Evolutionary conservation across 176 grass and related monocot species (phyloP), one percentile per base, ranked within the genome.

Genomic region (Aechmea fasciata): DNA sequence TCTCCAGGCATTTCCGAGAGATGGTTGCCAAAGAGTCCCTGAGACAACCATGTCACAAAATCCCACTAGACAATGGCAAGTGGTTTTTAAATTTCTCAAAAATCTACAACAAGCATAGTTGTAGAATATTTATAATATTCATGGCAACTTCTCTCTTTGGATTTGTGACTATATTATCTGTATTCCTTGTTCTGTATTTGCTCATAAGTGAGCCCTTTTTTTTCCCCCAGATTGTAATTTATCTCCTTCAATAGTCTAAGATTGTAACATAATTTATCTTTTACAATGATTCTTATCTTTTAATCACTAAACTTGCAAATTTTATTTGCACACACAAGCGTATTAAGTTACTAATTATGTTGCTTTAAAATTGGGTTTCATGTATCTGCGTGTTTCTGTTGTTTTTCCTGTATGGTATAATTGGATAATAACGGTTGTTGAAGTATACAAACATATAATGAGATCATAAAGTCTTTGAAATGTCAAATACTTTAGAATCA

Each of bases 1-100:
- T 83, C 26, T 81, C 19, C 75, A 96, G 91, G 82, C 51, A 96
- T 51, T 85, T 96, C 78, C 87, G 79, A 76, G 57, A 75, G 81
- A 74, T 19, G 33, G 23, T n/a, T 49, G 77, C 63, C 49, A 66
- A 78, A 76, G 75, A 75, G 50, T 69, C 77, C 41, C 64, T 52
- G 67, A 74, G 69, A 67, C 9, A 72, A 54, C 57, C 73, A 9
- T 41, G 13, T 23, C 67, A 18, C 73, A 69, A 51, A 23, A 48
- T 74, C 33, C 75, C 71, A 47, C 73, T n/a, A 33, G 57, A 52
- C 47, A 75, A 75, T 63, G 91, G 84, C 76, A 67, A 51, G 66
- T 55, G 51, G 11, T 2, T n/a, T 41, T 55, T 52, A 54, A 22
- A 17, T 2, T 59, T 20, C 7, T 19, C 54, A 59, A 59, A 59